These are phyloP conservation scores for Tylopilus plumbeoviolaceoides DNA, from an alignment of 768 basidiomycete species.

Conservation along the genomic window DNA sequence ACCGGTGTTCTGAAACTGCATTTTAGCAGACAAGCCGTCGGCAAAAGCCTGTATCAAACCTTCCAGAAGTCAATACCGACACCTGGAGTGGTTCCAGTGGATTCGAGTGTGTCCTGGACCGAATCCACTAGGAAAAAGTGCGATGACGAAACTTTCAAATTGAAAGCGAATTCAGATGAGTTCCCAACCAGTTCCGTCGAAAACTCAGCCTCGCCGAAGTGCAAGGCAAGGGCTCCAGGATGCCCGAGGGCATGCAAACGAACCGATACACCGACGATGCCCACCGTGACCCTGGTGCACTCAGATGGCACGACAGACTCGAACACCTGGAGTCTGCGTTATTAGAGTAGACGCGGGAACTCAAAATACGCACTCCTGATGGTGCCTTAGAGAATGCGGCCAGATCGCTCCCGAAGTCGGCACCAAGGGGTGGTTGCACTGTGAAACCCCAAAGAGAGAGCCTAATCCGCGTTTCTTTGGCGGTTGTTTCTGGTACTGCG, in stretches of 20 bases:
- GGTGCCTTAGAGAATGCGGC: conserved; percentile 71
- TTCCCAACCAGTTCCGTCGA: conserved; percentile 71
- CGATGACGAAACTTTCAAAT: conserved; percentile 44
- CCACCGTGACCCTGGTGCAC: conserved; percentile 66
- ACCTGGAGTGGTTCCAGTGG: conserved; percentile 16
- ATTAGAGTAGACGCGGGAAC: conserved; percentile 1
- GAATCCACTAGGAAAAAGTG: conserved; percentile 55
- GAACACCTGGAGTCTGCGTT: conserved; percentile 56
- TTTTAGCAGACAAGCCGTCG: conserved; percentile 2
- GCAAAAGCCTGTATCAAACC: conserved; percentile 38
- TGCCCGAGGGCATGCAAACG: conserved; percentile 54
- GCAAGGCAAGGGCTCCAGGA: conserved; percentile 61
- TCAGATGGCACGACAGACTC: conserved; percentile 92
- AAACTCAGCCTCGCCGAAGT: conserved; percentile 64
- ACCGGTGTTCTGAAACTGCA: conserved; percentile 44
- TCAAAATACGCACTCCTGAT: conserved; percentile 64
- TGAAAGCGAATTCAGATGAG: conserved; percentile 51
- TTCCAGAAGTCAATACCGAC: conserved; percentile 58
- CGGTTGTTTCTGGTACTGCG: conserved; percentile 50
- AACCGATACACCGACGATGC: conserved; percentile 62
- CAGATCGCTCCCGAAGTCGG: conserved; percentile 61
- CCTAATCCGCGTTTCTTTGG: conserved; percentile 78
- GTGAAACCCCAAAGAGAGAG: conserved; percentile 62
- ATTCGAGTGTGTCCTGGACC: conserved; percentile 31
- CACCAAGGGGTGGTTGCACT: conserved; percentile 56